Conservation (phyloP, 139 green algal genomes). For the Pleodorina starrii region DNA sequence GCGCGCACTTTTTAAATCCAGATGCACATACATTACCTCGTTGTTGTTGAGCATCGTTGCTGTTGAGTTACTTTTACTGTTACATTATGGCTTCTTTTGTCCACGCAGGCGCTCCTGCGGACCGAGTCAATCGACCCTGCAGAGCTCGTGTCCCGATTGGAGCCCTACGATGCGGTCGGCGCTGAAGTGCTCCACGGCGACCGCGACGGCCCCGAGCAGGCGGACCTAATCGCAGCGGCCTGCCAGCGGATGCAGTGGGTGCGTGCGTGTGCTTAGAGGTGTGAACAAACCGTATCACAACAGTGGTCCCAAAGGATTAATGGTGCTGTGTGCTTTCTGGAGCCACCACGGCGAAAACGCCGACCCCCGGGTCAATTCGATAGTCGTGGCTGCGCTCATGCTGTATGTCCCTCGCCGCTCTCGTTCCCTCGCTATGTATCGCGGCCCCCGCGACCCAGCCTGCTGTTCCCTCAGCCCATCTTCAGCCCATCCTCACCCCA, state of each 20-base stretch:
- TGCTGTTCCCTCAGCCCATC: not conserved
- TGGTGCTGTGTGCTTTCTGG: not conserved
- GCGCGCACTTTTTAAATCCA: no score
- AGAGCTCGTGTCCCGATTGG: conserved; percentile 32
- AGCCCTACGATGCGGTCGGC: conserved; percentile 9
- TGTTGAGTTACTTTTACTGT: not conserved
- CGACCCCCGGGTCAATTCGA: no score
- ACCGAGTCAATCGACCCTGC: not conserved
- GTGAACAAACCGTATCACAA: no score
- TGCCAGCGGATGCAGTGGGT: conserved; percentile 9
- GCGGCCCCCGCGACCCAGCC: no score
- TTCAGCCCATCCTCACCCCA: no score
- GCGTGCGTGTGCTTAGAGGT: not conserved
- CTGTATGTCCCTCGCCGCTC: no score
- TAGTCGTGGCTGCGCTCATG: no score
- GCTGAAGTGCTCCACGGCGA: conserved; percentile 13
- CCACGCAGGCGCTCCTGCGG: conserved; percentile 1
- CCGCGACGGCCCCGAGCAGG: conserved; percentile 7
- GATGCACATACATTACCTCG: no score
- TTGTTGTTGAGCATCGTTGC: no score
- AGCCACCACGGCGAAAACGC: not conserved
- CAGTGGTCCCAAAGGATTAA: no score
- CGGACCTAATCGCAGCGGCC: conserved; percentile 8
- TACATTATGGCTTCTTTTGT: not conserved
- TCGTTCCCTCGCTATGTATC: no score